phyloP scores from a whole-genome alignment of 2,329 filamentous ascomycete genomes.

The Remersonia thermophila region DNA sequence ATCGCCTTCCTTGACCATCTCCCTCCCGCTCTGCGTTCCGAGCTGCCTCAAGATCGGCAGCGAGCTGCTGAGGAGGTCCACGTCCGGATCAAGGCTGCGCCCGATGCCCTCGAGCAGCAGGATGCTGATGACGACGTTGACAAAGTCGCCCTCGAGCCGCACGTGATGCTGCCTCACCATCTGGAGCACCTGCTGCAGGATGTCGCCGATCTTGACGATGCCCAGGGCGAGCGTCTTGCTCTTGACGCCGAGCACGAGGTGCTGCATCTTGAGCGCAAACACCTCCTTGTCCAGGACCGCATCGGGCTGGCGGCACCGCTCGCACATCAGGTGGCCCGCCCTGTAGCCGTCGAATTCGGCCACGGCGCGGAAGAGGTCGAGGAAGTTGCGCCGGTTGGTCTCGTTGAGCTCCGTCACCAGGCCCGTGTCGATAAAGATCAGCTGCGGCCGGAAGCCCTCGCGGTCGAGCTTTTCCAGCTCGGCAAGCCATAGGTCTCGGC shows the following conservation, averaged over 20 bases:
- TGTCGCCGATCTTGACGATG: slow-evolving; percentile 91
- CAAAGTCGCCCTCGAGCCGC: slow-evolving; percentile 88
- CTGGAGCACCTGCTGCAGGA: slow-evolving; percentile 74
- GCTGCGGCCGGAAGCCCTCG: slow-evolving; percentile 83
- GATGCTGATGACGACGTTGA: slow-evolving; percentile 95
- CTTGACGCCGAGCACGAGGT: slow-evolving; percentile 85
- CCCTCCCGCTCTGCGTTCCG: slow-evolving; percentile 61
- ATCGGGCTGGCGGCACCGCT: slow-evolving; percentile 83
- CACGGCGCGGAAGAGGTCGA: slow-evolving; percentile 89
- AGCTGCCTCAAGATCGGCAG: slow-evolving; percentile 83
- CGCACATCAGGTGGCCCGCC: slow-evolving; percentile 89
- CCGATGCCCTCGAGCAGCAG: slow-evolving; percentile 90
- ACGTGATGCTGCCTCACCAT: slow-evolving; percentile 94
- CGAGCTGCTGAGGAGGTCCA: slow-evolving; percentile 77
- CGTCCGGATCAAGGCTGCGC: slow-evolving; percentile 67
- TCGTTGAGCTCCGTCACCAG: slow-evolving; percentile 88
- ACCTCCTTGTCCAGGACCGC: slow-evolving; percentile 81
- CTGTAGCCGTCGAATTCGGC: slow-evolving; percentile 96
- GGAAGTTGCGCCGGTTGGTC: slow-evolving; percentile 76
- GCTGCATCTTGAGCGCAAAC: slow-evolving; percentile 93
- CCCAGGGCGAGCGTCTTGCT: slow-evolving; percentile 80
- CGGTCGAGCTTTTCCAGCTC: slow-evolving; percentile 66
- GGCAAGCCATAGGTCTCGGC: slow-evolving; percentile 58
- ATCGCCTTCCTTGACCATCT: slow-evolving; percentile 59
- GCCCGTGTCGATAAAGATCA: slow-evolving; percentile 96